Evolutionary conservation across 805 yeast species (phyloP).

Genomic region (Vanderwaltozyma verrucispora): DNA sequence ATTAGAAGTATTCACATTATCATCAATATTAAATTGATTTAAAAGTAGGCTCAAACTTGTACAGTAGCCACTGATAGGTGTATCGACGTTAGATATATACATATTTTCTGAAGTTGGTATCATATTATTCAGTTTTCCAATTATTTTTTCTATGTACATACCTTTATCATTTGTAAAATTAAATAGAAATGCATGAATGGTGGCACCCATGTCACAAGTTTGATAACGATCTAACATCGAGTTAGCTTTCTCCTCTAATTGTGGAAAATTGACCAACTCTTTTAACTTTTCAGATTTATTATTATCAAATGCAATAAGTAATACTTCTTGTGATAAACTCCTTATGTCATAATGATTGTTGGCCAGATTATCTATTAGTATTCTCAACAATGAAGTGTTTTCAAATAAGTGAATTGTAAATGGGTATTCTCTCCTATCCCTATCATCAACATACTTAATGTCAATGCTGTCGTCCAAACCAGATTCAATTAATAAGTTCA

Average conservation of each 20-base stretch:
- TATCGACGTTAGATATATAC: constrained; percentile 35
- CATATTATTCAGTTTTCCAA: constrained; percentile 28
- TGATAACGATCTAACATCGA: constrained; percentile 39
- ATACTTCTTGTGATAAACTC: constrained; percentile 34
- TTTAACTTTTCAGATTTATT: constrained; percentile 1
- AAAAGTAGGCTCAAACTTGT: constrained; percentile 44
- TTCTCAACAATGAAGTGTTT: constrained; percentile 30
- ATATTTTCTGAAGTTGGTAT: constrained; percentile 28
- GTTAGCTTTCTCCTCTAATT: constrained; percentile 20
- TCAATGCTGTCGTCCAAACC: constrained; percentile 45
- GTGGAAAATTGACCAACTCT: constrained; percentile 4
- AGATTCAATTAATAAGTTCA: constrained; percentile 37
- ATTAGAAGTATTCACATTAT: neutral
- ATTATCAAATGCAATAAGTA: constrained; percentile 30
- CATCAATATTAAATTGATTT: constrained; percentile 16
- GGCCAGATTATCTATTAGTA: constrained; percentile 50
- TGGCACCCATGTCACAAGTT: constrained; percentile 72
- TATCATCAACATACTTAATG: constrained; percentile 29
- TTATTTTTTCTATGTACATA: constrained; percentile 25
- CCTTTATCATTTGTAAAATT: constrained; percentile 24
- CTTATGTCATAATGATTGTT: constrained; percentile 77
- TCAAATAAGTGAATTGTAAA: constrained; percentile 37
- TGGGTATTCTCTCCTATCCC: constrained; percentile 39
- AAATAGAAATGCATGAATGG: constrained; percentile 44
- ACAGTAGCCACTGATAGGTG: constrained; percentile 62